Evolutionary conservation across 2,329 filamentous ascomycete species (phyloP).

Genomic region (Botrytis porri): DNA sequence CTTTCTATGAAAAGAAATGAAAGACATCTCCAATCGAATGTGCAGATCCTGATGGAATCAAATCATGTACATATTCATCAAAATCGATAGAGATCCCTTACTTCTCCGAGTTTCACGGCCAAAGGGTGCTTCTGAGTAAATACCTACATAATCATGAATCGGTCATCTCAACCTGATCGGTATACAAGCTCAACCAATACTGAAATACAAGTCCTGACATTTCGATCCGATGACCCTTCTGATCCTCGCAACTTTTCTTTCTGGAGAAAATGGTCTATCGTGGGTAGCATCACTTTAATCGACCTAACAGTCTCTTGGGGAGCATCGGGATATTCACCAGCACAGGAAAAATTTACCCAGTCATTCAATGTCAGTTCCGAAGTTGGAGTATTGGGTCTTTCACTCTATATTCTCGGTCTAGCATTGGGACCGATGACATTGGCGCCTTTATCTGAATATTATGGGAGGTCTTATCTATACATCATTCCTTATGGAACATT

Average conservation of each 20-base stretch:
- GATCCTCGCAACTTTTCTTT: constrained; percentile 39
- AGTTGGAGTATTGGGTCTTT: constrained; percentile 45
- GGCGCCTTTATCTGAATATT: constrained; percentile 42
- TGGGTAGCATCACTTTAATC: constrained; percentile 36
- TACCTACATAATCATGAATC: not conserved
- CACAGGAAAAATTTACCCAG: constrained; percentile 41
- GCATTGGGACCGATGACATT: constrained; percentile 41
- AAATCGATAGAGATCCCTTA: not conserved
- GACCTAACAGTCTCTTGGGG: constrained; percentile 43
- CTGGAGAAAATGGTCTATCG: constrained; percentile 40
- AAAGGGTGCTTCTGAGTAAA: not conserved
- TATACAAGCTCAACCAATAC: not conserved
- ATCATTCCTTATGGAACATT: constrained; percentile 51
- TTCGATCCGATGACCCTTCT: constrained; percentile 17
- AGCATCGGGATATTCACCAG: constrained; percentile 48
- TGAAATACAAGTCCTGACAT: constrained; percentile 9
- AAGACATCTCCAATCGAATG: not conserved
- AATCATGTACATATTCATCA: not conserved
- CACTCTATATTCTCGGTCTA: constrained; percentile 47
- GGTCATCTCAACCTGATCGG: not conserved
- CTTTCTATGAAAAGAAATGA: not conserved
- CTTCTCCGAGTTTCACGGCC: not conserved
- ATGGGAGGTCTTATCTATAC: constrained; percentile 45
- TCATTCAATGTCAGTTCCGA: constrained; percentile 43
- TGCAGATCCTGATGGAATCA: not conserved